A percentile compares a stretch with the other conserved stretches of the same genome.
These are phyloP conservation scores for Cadophora sp. DNA, from an alignment of 2,329 filamentous ascomycete species.

Conservation along the genomic window DNA sequence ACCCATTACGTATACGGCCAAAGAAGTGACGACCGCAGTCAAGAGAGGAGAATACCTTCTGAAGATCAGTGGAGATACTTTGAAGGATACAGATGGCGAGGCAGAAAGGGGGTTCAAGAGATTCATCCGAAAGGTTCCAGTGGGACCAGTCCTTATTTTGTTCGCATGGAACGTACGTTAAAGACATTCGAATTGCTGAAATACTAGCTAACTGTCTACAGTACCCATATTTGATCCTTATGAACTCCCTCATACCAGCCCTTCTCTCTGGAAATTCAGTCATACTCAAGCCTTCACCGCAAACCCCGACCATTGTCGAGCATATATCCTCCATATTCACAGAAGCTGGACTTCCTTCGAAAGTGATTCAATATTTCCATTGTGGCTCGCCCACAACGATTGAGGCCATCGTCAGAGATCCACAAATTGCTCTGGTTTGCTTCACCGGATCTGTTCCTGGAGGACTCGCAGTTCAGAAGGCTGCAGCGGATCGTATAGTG, in stretches of 20 bases:
- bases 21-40: slow-evolving; percentile 84
- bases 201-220: slow-evolving; percentile 48
- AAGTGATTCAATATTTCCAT: slow-evolving; percentile 93
- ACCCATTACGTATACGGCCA: slow-evolving; percentile 84
- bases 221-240: slow-evolving; percentile 93
- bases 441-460: slow-evolving; percentile 94
- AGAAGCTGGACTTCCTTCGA: slow-evolving; percentile 80
- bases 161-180: slow-evolving; percentile 92
- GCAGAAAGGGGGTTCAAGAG: slow-evolving; percentile 87
- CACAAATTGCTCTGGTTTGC: slow-evolving; percentile 80
- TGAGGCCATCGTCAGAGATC: slow-evolving; percentile 78
- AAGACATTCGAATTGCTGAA: slow-evolving; percentile 33
- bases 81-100: slow-evolving; percentile 84
- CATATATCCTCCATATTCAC: slow-evolving; percentile 78
- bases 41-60: slow-evolving; percentile 86
- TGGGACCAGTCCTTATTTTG: slow-evolving; percentile 86
- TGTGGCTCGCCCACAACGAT: slow-evolving; percentile 80
- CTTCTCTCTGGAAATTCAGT: slow-evolving; percentile 89
- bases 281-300: slow-evolving; percentile 92
- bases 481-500: slow-evolving; percentile 83
- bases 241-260: slow-evolving; percentile 94
- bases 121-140: slow-evolving; percentile 86
- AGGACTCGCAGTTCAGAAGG: slow-evolving; percentile 84
- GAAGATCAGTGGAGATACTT: slow-evolving; percentile 78
- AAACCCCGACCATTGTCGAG: slow-evolving; percentile 92